Conservation (phyloP, 1,139 yeast species). For the Magnusiomyces fungicola region DNA sequence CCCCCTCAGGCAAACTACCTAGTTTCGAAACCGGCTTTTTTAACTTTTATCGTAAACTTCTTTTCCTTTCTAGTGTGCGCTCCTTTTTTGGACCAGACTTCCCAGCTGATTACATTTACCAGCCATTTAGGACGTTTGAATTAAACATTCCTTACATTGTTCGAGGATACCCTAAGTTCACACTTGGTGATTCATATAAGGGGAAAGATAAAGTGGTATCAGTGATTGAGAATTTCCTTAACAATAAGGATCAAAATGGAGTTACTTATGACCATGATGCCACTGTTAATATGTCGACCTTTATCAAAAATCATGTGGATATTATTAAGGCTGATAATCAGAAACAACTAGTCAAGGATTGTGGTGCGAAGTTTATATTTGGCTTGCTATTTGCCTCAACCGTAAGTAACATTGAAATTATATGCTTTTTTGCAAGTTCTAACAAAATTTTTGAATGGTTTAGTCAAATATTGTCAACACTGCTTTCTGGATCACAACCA, state of each 20-base stretch:
- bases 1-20: not conserved
- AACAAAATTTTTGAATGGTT: too few species aligned
- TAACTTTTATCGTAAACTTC: conserved; percentile 1
- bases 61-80: conserved; percentile 11
- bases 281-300: conserved; percentile 4
- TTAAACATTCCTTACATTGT: conserved; percentile 7
- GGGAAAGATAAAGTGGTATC: conserved; percentile 10
- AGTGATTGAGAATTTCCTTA: conserved; percentile 7
- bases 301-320: conserved; percentile 8
- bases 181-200: conserved; percentile 5
- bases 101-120: conserved; percentile 10
- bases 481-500: conserved; percentile 18
- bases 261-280: too few species aligned
- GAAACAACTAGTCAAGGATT: too few species aligned
- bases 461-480: conserved; percentile 16
- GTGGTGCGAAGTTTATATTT: conserved; percentile 9
- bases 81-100: conserved; percentile 13
- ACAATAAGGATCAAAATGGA: not conserved
- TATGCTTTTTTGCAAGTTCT: too few species aligned
- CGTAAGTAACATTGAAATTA: too few species aligned
- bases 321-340: too few species aligned
- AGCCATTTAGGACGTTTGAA: conserved; percentile 10
- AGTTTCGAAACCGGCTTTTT: conserved; percentile 7
- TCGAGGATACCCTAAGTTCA: conserved; percentile 10
- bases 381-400: conserved; percentile 16